Conservation (phyloP, 192 early-diverging fungal genomes). For the Lobosporangium transversale region DNA sequence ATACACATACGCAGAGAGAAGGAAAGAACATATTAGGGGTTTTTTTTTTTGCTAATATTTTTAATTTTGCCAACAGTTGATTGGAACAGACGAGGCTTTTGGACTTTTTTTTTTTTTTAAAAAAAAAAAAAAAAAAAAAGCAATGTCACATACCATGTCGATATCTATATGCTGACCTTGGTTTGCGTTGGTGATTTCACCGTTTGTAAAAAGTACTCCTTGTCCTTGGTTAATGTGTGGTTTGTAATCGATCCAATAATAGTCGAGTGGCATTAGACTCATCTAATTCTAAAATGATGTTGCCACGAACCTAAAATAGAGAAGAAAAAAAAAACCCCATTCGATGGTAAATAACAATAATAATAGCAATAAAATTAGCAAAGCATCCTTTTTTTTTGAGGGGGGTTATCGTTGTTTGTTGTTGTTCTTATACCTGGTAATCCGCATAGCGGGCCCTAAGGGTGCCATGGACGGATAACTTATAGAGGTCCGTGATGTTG, state of each 20-base stretch:
- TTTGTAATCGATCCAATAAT: conserved; percentile 55
- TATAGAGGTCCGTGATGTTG: conserved; percentile 16
- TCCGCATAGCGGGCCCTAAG: conserved; percentile 59
- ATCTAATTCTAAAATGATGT: conserved; percentile 67
- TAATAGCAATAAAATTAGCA: too few relatives aligned
- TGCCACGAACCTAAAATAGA: conserved; percentile 55
- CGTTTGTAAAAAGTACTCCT: conserved; percentile 61
- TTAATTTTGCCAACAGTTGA: too few relatives aligned
- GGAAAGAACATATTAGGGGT: neutral
- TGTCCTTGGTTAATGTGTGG: conserved; percentile 59
- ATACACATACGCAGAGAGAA: neutral
- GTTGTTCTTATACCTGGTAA: conserved; percentile 52
- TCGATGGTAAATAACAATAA: too few relatives aligned
- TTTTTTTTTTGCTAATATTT: too few relatives aligned
- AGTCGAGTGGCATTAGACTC: conserved; percentile 58
- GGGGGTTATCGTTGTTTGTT: too few relatives aligned
- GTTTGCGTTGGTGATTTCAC: conserved; percentile 2
- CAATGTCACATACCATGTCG: conserved; percentile 21
- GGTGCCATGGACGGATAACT: conserved; percentile 53
- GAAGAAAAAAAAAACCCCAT: neutral
- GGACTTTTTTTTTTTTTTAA: too few relatives aligned
- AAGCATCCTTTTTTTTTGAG: too few relatives aligned
- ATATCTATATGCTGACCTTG: conserved; percentile 8
- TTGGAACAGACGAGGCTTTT: too few relatives aligned
- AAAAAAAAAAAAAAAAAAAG: neutral